phyloP scores from a whole-genome alignment of 163 green algal species.

The Scenedesmus sp. region DNA sequence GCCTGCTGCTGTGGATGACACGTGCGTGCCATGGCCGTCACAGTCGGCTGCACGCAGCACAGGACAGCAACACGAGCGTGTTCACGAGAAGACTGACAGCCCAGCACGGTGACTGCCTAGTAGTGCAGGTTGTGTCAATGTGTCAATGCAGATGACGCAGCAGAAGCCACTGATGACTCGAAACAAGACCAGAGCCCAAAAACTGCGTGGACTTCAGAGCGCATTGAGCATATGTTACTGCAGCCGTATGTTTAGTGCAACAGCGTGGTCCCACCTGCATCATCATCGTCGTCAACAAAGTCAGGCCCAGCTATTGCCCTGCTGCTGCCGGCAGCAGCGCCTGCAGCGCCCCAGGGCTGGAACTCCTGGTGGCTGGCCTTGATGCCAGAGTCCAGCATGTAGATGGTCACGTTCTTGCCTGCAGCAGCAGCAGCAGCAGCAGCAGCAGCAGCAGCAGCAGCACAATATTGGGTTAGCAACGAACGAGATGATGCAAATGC shows the following conservation, averaged over 20 bases:
- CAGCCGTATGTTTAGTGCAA: no score
- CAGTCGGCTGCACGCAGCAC: conserved; percentile 69
- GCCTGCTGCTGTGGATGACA: conserved; percentile 67
- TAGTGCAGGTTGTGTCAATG: no score
- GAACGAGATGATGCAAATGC: not conserved
- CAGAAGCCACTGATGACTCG: no score
- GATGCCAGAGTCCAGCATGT: conserved; percentile 85
- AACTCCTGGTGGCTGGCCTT: conserved; percentile 83
- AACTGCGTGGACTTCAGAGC: no score
- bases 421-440: conserved; percentile 23
- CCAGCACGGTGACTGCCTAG: no score
- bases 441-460: not conserved
- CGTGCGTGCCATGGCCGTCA: conserved; percentile 79
- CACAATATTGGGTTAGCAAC: not conserved
- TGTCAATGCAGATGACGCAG: no score
- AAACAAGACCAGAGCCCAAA: no score
- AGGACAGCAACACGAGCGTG: not conserved
- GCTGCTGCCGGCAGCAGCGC: conserved; percentile 8
- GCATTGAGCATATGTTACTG: no score
- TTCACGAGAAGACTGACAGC: not conserved
- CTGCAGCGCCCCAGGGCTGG: conserved; percentile 53
- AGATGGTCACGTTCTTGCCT: conserved; percentile 86
- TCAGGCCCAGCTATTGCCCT: conserved; percentile 60
- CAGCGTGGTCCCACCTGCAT: conserved; percentile 26
- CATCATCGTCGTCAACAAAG: conserved; percentile 75